Evolutionary conservation across 108 stramenopile genomes (phyloP), one percentile per base, ranked within the genome.

Genomic region (Stephanodiscus minutulus): DNA sequence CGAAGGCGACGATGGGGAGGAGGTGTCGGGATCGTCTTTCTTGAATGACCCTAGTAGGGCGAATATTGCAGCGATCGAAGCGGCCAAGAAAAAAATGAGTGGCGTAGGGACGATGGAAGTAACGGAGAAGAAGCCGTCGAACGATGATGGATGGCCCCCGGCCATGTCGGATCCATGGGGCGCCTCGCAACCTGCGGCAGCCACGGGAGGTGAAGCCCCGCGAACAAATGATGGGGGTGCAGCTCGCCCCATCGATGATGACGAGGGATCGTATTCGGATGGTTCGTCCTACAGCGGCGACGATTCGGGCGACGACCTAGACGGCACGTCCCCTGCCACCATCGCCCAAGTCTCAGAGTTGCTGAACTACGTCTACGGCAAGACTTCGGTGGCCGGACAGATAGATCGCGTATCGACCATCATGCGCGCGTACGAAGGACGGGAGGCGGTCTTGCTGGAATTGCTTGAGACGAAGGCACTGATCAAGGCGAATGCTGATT

Each of bases 331-430:
- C 25, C 93, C 93, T 21, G 93, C 90, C 21, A 89, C 91, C 2
- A 94, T 94, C 80, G 93, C 93, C 0, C 93, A 94, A 82, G 93
- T 94, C n/a, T 94, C 93, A 17, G 93, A 94, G 64, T 79, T 94
- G 54, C 81, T 94, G 59, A 94, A 94, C 62, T 94, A 91, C 50
- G 93, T 94, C 12, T 94, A 94, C 46, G 93, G 93, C 22, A 94
- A 94, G 81, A 94, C 93, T 0, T 90, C 93, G 1, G 93, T 94
- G 25, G 88, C 93, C 5, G 93, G 93, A 21, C 93, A 94, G 79
- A 94, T 94, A 59, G 93, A 94, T 65, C 88, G 93, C 70, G 93
- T 94, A 10, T 91, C 90, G 3, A 94, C 93, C 31, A 94, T 94
- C 53, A 94, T 94, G 93, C 84, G 93, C 12, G 93, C 93, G 5